These are phyloP conservation scores for Clavispora phyllophila DNA, from an alignment of 805 yeast species.

Conservation along the genomic window DNA sequence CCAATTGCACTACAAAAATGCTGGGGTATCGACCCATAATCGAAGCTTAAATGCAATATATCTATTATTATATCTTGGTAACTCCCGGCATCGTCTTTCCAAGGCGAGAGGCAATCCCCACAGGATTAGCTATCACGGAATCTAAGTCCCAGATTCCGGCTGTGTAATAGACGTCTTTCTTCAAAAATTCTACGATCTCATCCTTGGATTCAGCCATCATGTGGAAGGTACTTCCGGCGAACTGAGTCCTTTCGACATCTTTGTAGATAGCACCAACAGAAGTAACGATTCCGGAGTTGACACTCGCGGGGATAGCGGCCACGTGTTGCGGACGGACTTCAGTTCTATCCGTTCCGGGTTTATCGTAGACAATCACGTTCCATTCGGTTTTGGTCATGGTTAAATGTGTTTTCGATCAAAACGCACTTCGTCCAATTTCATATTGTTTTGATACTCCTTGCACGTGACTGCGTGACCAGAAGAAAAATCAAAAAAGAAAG, in stretches of 20 bases:
- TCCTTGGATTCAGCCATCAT: conserved; percentile 60
- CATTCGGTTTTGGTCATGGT: conserved; percentile 20
- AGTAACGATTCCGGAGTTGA: conserved; percentile 39
- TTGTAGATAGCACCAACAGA: conserved; percentile 48
- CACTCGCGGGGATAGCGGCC: conserved; percentile 39
- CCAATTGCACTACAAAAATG: not conserved
- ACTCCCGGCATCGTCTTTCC: conserved; percentile 33
- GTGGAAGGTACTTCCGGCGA: conserved; percentile 67
- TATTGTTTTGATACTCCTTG: too few species aligned
- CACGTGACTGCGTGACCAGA: too few species aligned
- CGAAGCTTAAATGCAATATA: not conserved
- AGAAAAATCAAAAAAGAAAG: conserved; percentile 1
- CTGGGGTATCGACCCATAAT: not conserved
- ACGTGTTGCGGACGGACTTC: conserved; percentile 50
- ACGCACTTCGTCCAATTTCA: too few species aligned
- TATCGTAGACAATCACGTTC: conserved; percentile 64
- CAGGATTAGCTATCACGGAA: conserved; percentile 54
- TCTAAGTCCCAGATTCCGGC: conserved; percentile 76
- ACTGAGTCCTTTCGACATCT: conserved; percentile 41
- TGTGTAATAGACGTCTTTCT: conserved; percentile 56
- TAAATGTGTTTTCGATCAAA: too few species aligned
- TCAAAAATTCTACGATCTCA: conserved; percentile 59
- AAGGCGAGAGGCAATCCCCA: conserved; percentile 31
- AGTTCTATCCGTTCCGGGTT: conserved; percentile 57
- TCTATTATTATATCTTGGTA: conserved; percentile 6